These are phyloP conservation scores for Fusarium penzigii DNA, from an alignment of 2,329 filamentous ascomycete genomes.

Conservation along the genomic window DNA sequence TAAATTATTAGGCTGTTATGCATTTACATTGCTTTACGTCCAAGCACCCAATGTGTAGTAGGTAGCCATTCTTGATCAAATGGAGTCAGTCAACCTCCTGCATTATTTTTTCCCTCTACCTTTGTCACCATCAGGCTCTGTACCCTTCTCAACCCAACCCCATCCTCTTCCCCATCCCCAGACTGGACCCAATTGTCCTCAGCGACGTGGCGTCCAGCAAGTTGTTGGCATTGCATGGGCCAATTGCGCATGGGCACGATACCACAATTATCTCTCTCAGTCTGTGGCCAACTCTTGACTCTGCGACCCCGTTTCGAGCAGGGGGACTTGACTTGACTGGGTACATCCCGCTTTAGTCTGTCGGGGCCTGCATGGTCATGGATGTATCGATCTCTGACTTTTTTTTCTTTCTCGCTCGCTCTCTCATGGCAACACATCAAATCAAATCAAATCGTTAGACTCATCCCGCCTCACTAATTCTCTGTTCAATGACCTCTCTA, in stretches of 20 bases:
- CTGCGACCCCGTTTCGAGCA: constrained; percentile 17
- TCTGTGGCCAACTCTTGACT: constrained; percentile 21
- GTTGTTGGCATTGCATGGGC: constrained; percentile 24
- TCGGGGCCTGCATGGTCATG: constrained; percentile 24
- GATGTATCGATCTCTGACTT: constrained; percentile 6
- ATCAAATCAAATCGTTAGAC: constrained; percentile 13
- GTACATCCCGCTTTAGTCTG: constrained; percentile 14
- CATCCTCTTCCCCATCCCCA: constrained; percentile 14
- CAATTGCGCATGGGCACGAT: constrained; percentile 34
- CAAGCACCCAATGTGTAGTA: too few relatives aligned
- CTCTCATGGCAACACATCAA: constrained; percentile 4
- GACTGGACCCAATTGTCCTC: constrained; percentile 30
- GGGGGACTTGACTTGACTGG: constrained; percentile 23
- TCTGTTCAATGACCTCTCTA: constrained; percentile 32
- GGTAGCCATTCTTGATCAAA: neutral
- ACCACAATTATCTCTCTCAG: constrained; percentile 18
- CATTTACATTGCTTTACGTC: too few relatives aligned
- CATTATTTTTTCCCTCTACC: too few relatives aligned
- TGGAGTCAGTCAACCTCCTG: too few relatives aligned
- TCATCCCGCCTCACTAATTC: constrained; percentile 24
- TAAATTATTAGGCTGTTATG: too few relatives aligned
- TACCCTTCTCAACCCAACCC: neutral
- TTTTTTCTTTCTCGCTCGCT: constrained; percentile 10
- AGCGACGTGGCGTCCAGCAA: constrained; percentile 33
- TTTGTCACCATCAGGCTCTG: neutral